Conservation (phyloP, 768 basidiomycete genomes). For the Pleurotus pulmonarius region DNA sequence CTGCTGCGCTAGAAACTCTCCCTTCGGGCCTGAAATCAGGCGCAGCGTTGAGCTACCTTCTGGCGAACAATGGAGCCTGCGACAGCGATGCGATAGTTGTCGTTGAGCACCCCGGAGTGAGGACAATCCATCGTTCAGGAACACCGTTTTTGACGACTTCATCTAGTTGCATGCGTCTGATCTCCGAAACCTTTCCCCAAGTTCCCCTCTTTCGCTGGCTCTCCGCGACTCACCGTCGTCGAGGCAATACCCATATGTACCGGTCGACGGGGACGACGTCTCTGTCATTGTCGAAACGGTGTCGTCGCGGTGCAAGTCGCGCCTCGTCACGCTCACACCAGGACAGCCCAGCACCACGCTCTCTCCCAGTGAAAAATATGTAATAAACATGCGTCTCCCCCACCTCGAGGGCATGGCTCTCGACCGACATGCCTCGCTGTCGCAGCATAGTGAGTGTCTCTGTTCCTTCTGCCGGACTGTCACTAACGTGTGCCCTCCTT, state of each 20-base stretch:
- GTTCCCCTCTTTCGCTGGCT: constrained; percentile 42
- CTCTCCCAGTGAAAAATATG: constrained; percentile 42
- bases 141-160: too few species aligned
- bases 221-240: constrained; percentile 50
- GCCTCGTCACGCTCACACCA: constrained; percentile 37
- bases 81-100: constrained; percentile 63
- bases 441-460: constrained; percentile 48
- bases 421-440: constrained; percentile 44
- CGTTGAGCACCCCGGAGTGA: constrained; percentile 70
- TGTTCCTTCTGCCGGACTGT: background rate
- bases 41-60: constrained; percentile 40
- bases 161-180: constrained; percentile 73
- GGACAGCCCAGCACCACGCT: constrained; percentile 32
- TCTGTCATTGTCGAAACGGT: constrained; percentile 42
- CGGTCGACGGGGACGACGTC: constrained; percentile 37
- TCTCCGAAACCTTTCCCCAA: constrained; percentile 54
- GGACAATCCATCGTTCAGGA: constrained; percentile 15
- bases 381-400: constrained; percentile 57
- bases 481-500: constrained; percentile 7
- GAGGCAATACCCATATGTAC: constrained; percentile 61
- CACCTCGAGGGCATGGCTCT: constrained; percentile 36
- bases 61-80: constrained; percentile 48
- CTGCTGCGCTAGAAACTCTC: constrained; percentile 40
- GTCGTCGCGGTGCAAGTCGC: constrained; percentile 50
- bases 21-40: constrained; percentile 27